Evolutionary conservation across 2,329 filamentous ascomycete genomes (phyloP), one percentile per base, ranked within the genome.

Genomic region (Torrubiella hemipterigena): DNA sequence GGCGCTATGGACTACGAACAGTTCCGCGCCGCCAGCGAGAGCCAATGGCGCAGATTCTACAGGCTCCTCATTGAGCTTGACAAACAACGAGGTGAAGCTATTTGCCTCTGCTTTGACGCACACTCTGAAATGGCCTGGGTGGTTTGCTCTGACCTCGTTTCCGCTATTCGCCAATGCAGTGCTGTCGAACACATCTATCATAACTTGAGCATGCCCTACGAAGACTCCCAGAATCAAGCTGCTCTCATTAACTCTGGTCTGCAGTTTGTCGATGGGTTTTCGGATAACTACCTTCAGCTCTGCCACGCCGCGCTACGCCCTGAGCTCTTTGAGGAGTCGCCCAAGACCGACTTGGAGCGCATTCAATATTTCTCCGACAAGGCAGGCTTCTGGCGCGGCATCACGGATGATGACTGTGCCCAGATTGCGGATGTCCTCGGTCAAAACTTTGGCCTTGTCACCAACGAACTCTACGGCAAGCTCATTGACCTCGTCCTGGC

Each of bases 11-110:
- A 93, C 46, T 84, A 83, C 43, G 74, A 81, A 16, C 69, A 77
- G 35, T 91, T 87, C 50, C 71, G 81, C 34, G 61, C 66, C 20
- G 77, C 83, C 19, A 77, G 80, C 32, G 81, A 91, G 48, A 68
- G 72, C 9, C 86, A 94, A 51, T 98, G 91, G 91, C 76, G 81
- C 39, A 74, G 82, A 30, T 93, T 93, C 54, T 94, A 86, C 59
- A 77, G 86, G 19, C 67, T 96, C 13, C 68, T 93, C 13, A 67
- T 82, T 10, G 87, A 94, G 50, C 61, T 98, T 24, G 86, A 96
- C 50, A 86, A 81, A 46, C 79, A 84, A 46, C 71, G 87, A 46
- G 80, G 81, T 13, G 87, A 95, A 47, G 79, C 83, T 1, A 58
- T 96, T 27, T 77, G 82, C 2, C 62, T 96, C 27, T 73, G 77